phyloP scores from a whole-genome alignment of 106 monocot genomes.

The Vanilla planifolia region DNA sequence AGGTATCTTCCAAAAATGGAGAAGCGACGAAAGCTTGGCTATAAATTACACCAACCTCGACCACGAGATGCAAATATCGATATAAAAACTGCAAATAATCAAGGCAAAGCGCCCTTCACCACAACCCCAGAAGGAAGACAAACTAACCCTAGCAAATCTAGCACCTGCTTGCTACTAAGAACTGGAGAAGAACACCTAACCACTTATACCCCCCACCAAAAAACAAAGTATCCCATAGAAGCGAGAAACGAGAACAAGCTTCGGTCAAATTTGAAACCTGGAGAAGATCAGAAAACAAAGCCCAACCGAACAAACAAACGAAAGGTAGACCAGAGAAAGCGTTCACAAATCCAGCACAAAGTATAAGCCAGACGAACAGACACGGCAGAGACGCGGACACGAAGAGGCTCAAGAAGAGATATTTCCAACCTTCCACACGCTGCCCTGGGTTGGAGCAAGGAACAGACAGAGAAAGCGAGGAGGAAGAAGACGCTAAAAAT shows the following conservation, averaged over 20 bases:
- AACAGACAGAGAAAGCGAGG: background rate
- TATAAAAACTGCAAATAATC: background rate
- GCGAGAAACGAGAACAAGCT: background rate
- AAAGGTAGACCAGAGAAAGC: background rate
- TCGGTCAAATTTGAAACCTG: background rate
- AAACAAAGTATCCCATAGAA: background rate
- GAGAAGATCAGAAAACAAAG: background rate
- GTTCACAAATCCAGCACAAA: background rate
- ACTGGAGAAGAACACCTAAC: slow-evolving; percentile 1
- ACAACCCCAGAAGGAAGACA: too few species aligned
- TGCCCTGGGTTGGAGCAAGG: background rate
- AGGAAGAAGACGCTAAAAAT: background rate
- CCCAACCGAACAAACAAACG: slow-evolving; percentile 2
- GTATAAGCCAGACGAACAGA: background rate
- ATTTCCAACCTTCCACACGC: background rate
- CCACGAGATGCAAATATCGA: background rate
- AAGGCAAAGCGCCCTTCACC: background rate
- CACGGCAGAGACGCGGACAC: background rate
- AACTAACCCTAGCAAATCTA: slow-evolving; percentile 7
- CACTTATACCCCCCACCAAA: background rate
- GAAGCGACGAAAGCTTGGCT: background rate
- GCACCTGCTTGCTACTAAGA: background rate
- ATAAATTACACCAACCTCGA: background rate
- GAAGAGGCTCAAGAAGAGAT: background rate
- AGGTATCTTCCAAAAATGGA: background rate